Evolutionary conservation across 1,139 yeast species (phyloP), one percentile per base, ranked within the genome.

Genomic region (Waltiozyma sp.): DNA sequence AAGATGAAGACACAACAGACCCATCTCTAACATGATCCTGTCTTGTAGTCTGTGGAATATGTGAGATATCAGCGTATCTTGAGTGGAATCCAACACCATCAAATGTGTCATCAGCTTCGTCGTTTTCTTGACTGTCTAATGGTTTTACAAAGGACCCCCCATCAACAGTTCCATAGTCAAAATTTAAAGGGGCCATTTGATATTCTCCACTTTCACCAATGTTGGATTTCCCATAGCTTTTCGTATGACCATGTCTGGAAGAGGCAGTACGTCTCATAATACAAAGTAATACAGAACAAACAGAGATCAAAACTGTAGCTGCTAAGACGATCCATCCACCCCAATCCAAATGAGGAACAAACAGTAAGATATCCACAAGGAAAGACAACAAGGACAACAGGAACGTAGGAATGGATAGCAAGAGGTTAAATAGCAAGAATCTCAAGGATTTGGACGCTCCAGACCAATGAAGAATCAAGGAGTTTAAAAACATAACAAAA

Each of bases 301-400:
- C 33, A 1, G 57, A 52, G 16, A 70, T 67, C 39, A 78, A 62
- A 1, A 71, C 82, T 2, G 85, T 80, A 2, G 84, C 69, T 1
- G 83, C 87, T 34, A 82, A 67, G 45, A 80, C 64, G 33, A 80
- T 61, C 89, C 89, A 82, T 6, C 80, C 73, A 37, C 77, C 69
- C 88, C 88, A 82, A 11, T 70, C 65, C 37, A 79, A 66, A 51
- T 77, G 67, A 4, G 91, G 91, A 49, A 70, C 70, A 57, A 78
- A 82, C 18, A 76, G 64, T 43, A 83, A 54, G 21, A 80, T 68
- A 8, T 69, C 69, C 19, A 78, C 69, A 9, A 82, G 60, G 46
- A 83, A 73, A 18, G 73, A 62, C 33, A 80, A 52, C 3, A 79
- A 64, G 3, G 83, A 65, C 9, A 73, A 62, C 23, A 77, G 49